Evolutionary conservation across 805 yeast genomes (phyloP), one percentile per base, ranked within the genome.

Genomic region (Candida morakotiae): DNA sequence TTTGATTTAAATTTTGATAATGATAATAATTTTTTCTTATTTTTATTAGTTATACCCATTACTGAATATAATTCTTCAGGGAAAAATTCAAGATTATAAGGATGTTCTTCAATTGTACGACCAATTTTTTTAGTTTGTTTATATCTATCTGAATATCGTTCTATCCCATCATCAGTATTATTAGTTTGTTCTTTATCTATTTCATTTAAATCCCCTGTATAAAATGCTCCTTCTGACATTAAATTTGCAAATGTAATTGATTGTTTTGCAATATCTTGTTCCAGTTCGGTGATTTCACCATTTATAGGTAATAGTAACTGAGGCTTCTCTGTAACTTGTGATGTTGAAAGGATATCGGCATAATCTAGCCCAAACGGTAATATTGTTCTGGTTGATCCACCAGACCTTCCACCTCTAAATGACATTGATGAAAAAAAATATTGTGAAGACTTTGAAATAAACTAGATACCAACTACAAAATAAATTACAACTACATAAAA

Each of bases 131-230:
- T 73, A 48, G 77, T 79, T 55, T 82, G 82, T 45, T 81, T 66
- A 59, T 85, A 89, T 55, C 70, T 71, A 58, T 89, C 97, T 2
- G 94, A 79, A 54, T 87, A 87, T 49, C 97, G 71, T 53, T 81
- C 77, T 29, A 89, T 73, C 2, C 91, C 88, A 54, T 86, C 95
- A 0, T 60, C 49, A 0, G 53, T 14, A 11, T 13, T 22, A 18
- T 15, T 39, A 22, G 10, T 34, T 28, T 21, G 37, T 34, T 26
- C 42, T 27, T 28, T 35, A 16, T 30, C 38, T 4, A 47, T 59
- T 14, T 55, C 51, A 22, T 64, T 61, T 5, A 62, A 40, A 17
- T 71, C 59, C 0, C 87, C 88, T 0, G 87, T 74, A 49, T 66
- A 80, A 42, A 83, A 83, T 0, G 86, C 79, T 0, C 87, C 83